A percentile compares a stretch with the other conserved stretches of the same genome.
phyloP scores from a whole-genome alignment of 2,329 filamentous ascomycete genomes.

The Paecilomyces sp. region DNA sequence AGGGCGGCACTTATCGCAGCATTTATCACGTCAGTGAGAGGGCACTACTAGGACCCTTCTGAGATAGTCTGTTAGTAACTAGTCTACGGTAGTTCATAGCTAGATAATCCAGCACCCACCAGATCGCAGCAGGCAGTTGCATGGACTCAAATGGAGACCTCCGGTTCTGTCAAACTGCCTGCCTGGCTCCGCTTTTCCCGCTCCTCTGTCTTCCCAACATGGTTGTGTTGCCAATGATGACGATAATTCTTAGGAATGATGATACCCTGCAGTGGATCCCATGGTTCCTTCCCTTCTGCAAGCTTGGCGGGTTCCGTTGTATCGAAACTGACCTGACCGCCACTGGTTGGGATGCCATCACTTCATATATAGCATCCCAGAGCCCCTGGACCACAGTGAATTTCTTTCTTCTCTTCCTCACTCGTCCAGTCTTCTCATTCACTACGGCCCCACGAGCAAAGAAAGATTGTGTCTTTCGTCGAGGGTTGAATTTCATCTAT shows the following conservation, averaged over 20 bases:
- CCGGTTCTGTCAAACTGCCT: not conserved
- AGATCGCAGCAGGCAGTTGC: not conserved
- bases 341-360: constrained; percentile 4
- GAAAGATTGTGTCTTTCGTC: no score
- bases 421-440: no score
- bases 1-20: not conserved
- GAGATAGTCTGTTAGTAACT: no score
- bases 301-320: constrained; percentile 6
- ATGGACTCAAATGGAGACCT: no score
- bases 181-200: constrained; percentile 6
- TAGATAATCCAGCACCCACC: not conserved
- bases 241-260: constrained; percentile 34
- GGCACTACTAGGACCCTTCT: no score
- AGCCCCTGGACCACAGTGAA: not conserved
- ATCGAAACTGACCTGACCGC: constrained; percentile 11
- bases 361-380: not conserved
- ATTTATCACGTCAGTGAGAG: not conserved
- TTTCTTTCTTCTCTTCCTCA: not conserved
- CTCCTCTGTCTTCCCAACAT: not conserved
- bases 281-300: constrained; percentile 5
- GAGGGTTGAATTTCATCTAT: no score
- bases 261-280: constrained; percentile 22
- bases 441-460: no score
- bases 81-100: no score
- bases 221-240: constrained; percentile 18